Conservation (phyloP, 192 early-diverging fungal species). For the Funneliformis geosporum region DNA sequence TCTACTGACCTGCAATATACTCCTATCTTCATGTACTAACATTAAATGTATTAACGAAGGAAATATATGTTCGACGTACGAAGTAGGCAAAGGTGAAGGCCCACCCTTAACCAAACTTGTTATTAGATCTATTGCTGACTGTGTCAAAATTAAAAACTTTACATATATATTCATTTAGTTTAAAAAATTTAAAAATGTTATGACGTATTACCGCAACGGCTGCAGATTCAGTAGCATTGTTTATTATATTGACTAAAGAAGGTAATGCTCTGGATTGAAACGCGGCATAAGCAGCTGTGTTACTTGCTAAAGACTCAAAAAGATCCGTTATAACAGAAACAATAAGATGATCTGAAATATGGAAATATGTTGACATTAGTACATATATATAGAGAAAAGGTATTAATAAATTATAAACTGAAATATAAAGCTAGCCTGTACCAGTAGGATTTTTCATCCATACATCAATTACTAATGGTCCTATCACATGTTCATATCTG, state of each 20-base stretch:
- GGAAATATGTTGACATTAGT: constrained; percentile 2
- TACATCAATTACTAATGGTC: constrained; percentile 71
- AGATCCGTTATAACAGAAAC: constrained; percentile 76
- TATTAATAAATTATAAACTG: not conserved
- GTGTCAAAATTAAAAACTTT: not conserved
- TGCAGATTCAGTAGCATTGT: constrained; percentile 43
- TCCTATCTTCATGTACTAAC: constrained; percentile 65
- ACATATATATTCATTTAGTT: not conserved
- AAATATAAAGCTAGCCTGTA: constrained; percentile 12
- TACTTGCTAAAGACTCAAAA: constrained; percentile 73
- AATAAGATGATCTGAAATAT: constrained; percentile 65
- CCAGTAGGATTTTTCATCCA: constrained; percentile 77
- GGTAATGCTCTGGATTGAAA: constrained; percentile 80
- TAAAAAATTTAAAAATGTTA: constrained; percentile 14
- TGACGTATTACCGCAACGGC: constrained; percentile 43
- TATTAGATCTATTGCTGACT: constrained; percentile 74
- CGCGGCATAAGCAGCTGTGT: constrained; percentile 58
- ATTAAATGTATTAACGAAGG: constrained; percentile 78
- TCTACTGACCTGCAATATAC: constrained; percentile 69
- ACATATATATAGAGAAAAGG: not conserved
- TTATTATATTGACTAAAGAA: constrained; percentile 49
- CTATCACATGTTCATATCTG: constrained; percentile 69
- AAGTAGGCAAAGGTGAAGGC: constrained; percentile 70
- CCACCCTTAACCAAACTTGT: constrained; percentile 70
- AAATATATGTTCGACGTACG: constrained; percentile 76